phyloP scores from a whole-genome alignment of 2,329 filamentous ascomycete species.

The Colletotrichum trifolii region DNA sequence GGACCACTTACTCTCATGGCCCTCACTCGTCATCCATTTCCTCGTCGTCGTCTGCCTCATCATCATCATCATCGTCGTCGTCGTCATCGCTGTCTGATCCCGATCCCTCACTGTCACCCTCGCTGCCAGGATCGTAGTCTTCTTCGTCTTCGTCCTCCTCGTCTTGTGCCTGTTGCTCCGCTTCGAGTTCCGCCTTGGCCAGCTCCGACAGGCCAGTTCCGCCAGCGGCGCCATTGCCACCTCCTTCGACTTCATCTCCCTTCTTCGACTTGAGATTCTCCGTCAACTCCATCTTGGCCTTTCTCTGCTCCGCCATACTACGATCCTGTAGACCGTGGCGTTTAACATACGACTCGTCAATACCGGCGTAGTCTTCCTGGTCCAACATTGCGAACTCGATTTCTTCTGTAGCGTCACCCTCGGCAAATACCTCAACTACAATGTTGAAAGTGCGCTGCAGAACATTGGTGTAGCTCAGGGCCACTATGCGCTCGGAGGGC shows the following conservation, averaged over 20 bases:
- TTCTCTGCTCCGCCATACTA: constrained; percentile 75
- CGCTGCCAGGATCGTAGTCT: constrained; percentile 73
- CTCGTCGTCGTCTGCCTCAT: constrained; percentile 46
- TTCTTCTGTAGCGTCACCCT: constrained; percentile 65
- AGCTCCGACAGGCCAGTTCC: constrained; percentile 59
- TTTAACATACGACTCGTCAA: constrained; percentile 71
- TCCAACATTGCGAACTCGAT: constrained; percentile 77
- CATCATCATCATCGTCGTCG: constrained; percentile 54
- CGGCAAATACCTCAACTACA: constrained; percentile 68
- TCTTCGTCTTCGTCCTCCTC: constrained; percentile 74
- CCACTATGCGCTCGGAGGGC: constrained; percentile 68
- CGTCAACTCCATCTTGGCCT: constrained; percentile 70
- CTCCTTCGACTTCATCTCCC: constrained; percentile 51
- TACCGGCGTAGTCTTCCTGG: constrained; percentile 73
- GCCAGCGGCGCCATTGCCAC: constrained; percentile 46
- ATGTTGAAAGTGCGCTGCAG: constrained; percentile 77
- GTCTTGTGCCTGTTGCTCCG: constrained; percentile 65
- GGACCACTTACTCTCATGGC: neutral
- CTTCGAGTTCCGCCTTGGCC: constrained; percentile 60
- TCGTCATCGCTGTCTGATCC: constrained; percentile 63
- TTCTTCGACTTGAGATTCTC: constrained; percentile 67
- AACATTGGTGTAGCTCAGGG: constrained; percentile 75
- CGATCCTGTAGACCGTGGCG: constrained; percentile 71
- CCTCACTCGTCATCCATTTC: constrained; percentile 26
- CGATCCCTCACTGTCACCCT: constrained; percentile 68